Base-by-base conservation (phyloP, 2,329 filamentous ascomycete genomes). In the Helminthosporium solani region DNA sequence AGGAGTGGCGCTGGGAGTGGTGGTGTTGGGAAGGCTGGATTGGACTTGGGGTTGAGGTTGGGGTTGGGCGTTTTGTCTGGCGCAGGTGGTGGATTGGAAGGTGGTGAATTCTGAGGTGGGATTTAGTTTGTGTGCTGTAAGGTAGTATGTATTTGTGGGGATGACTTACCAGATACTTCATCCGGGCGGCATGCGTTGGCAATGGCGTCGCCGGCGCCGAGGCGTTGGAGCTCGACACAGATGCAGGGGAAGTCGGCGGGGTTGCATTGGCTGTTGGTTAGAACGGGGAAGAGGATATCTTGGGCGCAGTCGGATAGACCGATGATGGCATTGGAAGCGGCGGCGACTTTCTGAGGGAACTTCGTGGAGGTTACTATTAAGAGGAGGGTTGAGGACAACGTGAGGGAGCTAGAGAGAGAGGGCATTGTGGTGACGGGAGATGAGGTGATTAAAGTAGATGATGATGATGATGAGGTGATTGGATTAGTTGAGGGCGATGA, bases 221-320 rank as follows among this genome's bases (percentile, higher is more conserved):
- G 44, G 15, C 28, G 40, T 30, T 44, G 33, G 42, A 62, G 47
- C 44, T 54, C 46, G 3, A 39, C n/a, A 46, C 60, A 61, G 31
- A 63, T 54, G 51, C 58, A 63, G 30, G 42, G 40, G 47, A 56
- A 56, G 44, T 58, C 45, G 19, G 37, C 44, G 2, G 51, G 50
- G 38, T 49, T 56, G 52, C 53, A 60, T 20, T 50, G 30, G 51
- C 49, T 53, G 41, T 50, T 42, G 20, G 50, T 35, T 40, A 63
- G 41, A 12, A 42, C 33, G 5, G 52, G 45, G 44, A 60, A 57
- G 42, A 61, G 33, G 36, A 60, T 50, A 23, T 28, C 37, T 54
- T 59, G 58, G 34, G 45, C 43, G 46, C 58, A 61, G 28, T 56
- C 37, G 14, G 44, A 42, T 16, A 60, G 54, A 27, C 37, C 48